A percentile compares a stretch with the other conserved stretches of the same genome.
Evolutionary conservation across 306 rosid species (phyloP).

Genomic region (Fragaria nilgerrensis): DNA sequence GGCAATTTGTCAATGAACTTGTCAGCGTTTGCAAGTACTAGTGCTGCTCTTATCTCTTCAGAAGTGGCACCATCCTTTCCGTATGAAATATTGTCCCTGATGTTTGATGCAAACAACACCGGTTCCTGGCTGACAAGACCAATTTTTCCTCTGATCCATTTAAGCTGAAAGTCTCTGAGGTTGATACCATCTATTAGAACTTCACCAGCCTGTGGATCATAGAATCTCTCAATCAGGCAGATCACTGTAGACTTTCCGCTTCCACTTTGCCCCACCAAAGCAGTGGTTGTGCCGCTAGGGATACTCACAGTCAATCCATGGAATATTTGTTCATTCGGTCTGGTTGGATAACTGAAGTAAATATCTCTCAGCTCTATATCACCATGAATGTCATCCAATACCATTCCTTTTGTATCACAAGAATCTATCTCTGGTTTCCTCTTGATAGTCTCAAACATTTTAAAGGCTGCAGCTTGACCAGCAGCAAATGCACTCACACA

Average conservation of each 20-base stretch:
- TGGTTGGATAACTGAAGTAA: constrained; percentile 74
- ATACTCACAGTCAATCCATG: constrained; percentile 62
- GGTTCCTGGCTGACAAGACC: constrained; percentile 97
- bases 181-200: constrained; percentile 24
- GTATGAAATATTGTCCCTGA: constrained; percentile 75
- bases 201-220: constrained; percentile 73
- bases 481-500: constrained; percentile 81
- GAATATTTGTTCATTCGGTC: constrained; percentile 72
- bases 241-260: constrained; percentile 86
- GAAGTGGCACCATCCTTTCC: constrained; percentile 83
- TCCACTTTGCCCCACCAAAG: constrained; percentile 92
- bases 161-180: constrained; percentile 73
- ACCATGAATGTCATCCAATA: constrained; percentile 60
- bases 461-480: constrained; percentile 88
- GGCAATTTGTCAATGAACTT: constrained; percentile 82
- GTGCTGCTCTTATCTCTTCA: constrained; percentile 67
- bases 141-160: constrained; percentile 80
- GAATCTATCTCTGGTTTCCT: constrained; percentile 80
- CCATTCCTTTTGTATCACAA: constrained; percentile 57
- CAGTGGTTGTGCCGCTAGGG: constrained; percentile 63
- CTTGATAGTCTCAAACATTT: constrained; percentile 77
- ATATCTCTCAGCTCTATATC: constrained; percentile 66
- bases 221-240: constrained; percentile 83
- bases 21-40: constrained; percentile 83
- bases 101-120: constrained; percentile 72